These are phyloP conservation scores for Sarocladiaceae sp. DNA, from an alignment of 2,329 filamentous ascomycete genomes.

Conservation along the genomic window DNA sequence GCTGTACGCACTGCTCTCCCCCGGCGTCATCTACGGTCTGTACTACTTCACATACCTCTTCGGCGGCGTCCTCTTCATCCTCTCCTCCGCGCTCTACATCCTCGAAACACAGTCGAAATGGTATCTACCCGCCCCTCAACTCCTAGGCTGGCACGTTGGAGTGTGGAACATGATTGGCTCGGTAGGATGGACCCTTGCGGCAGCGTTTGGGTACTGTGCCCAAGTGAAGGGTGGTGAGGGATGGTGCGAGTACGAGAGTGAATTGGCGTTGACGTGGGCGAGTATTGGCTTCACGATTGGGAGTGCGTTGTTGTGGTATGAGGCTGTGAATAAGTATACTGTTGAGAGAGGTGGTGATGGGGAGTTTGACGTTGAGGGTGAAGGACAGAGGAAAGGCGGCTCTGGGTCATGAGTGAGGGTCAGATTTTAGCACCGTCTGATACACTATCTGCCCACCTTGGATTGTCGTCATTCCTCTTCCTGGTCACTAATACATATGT, in stretches of 20 bases:
- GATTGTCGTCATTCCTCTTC: too few species aligned
- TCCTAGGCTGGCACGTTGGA: constrained; percentile 63
- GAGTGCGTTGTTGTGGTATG: constrained; percentile 8
- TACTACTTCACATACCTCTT: constrained; percentile 57
- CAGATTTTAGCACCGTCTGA: too few species aligned
- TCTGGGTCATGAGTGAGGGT: too few species aligned
- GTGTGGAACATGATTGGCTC: constrained; percentile 59
- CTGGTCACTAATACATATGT: too few species aligned
- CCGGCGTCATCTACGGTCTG: constrained; percentile 42
- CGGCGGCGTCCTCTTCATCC: constrained; percentile 57
- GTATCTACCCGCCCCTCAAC: constrained; percentile 49
- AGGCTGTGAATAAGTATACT: constrained; percentile 8
- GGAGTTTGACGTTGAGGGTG: too few species aligned
- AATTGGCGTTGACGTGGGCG: constrained; percentile 25
- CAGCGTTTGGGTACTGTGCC: constrained; percentile 45
- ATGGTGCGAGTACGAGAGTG: constrained; percentile 36
- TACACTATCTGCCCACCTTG: too few species aligned
- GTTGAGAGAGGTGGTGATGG: not conserved
- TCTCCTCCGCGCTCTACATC: constrained; percentile 55
- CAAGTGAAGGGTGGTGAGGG: constrained; percentile 14
- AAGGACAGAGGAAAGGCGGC: too few species aligned
- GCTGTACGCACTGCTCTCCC: constrained; percentile 46
- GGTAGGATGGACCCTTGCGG: constrained; percentile 57
- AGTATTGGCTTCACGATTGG: constrained; percentile 5
- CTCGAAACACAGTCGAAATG: constrained; percentile 60